A percentile compares a stretch with the other conserved stretches of the same genome.
Evolutionary conservation across 345 rosid species (phyloP).

Genomic region (Dipteronia dyeriana): DNA sequence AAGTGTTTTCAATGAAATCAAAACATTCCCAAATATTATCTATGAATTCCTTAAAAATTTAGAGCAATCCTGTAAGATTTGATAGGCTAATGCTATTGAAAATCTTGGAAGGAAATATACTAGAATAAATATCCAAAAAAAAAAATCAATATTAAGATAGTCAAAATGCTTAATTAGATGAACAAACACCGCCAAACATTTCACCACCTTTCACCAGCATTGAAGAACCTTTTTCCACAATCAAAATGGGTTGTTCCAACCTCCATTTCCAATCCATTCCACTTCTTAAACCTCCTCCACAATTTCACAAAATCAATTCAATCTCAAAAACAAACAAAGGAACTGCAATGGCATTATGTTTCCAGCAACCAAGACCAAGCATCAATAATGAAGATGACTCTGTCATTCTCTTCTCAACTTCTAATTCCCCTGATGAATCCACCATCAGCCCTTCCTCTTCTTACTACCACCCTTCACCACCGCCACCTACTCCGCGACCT

Average conservation of each 20-base stretch:
- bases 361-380: conserved; percentile 35
- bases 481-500: conserved; percentile 27
- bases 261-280: conserved; percentile 6
- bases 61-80: no score
- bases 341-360: conserved; percentile 52
- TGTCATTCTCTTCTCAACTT: conserved; percentile 60
- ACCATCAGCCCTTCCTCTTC: conserved; percentile 71
- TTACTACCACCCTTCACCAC: conserved; percentile 47
- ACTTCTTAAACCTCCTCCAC: conserved; percentile 9
- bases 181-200: conserved; percentile 51
- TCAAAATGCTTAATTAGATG: conserved; percentile 27
- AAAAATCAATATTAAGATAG: background rate
- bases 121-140: background rate
- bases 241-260: conserved; percentile 50
- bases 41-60: no score
- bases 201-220: conserved; percentile 32
- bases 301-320: background rate
- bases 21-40: no score
- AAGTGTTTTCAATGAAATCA: no score
- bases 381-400: conserved; percentile 57
- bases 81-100: no score
- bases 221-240: conserved; percentile 22
- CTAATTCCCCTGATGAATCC: conserved; percentile 61
- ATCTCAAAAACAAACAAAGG: background rate
- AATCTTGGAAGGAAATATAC: no score